These are phyloP conservation scores for Hortiboletus flavorubellus DNA, from an alignment of 768 basidiomycete genomes.

Conservation along the genomic window DNA sequence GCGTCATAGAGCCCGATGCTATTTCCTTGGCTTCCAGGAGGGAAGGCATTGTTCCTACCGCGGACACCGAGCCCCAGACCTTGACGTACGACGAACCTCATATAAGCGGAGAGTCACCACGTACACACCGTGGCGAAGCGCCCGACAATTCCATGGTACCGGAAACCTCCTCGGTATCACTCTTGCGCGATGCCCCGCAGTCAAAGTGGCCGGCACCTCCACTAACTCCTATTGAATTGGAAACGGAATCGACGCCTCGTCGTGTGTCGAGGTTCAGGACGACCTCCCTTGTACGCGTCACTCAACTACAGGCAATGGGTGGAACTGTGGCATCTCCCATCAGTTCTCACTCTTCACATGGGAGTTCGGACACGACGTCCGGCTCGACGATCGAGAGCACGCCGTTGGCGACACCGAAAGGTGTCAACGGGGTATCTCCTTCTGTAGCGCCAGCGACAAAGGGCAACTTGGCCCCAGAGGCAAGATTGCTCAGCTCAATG, in stretches of 20 bases:
- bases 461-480: constrained; percentile 23
- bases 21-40: constrained; percentile 18
- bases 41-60: constrained; percentile 14
- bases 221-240: constrained; percentile 27
- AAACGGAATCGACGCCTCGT: constrained; percentile 22
- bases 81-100: background rate
- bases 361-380: constrained; percentile 36
- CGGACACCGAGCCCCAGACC: constrained; percentile 2
- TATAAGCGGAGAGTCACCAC: background rate
- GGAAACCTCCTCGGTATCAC: constrained; percentile 13
- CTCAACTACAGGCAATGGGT: constrained; percentile 19
- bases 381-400: constrained; percentile 31
- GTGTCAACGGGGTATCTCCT: constrained; percentile 7
- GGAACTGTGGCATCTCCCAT: constrained; percentile 42
- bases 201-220: constrained; percentile 33
- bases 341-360: constrained; percentile 40
- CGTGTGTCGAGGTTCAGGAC: constrained; percentile 28
- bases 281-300: constrained; percentile 28
- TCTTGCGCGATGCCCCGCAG: constrained; percentile 17
- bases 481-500: constrained; percentile 27
- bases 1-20: constrained; percentile 39
- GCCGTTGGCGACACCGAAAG: constrained; percentile 18
- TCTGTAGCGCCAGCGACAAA: constrained; percentile 4
- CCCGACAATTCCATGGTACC: constrained; percentile 15
- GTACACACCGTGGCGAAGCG: constrained; percentile 7